These are phyloP conservation scores for Colletotrichum musicola DNA, from an alignment of 2,329 filamentous ascomycete genomes.

Conservation along the genomic window DNA sequence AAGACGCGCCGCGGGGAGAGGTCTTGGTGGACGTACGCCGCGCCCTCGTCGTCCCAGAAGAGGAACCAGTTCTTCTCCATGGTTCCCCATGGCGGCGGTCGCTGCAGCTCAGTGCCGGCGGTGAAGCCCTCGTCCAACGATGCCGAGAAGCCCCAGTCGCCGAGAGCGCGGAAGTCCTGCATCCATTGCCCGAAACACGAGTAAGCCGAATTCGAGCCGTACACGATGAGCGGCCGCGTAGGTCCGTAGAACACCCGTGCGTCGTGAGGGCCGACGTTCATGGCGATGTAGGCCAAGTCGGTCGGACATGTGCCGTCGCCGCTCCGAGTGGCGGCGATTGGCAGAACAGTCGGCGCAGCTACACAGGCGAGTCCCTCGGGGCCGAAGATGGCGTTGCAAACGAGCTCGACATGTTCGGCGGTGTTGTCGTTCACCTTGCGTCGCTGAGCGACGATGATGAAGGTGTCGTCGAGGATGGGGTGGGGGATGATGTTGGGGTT, in stretches of 20 bases:
- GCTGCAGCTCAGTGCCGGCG: constrained; percentile 62
- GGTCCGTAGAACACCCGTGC: constrained; percentile 70
- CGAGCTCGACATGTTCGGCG: constrained; percentile 57
- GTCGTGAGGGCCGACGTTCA: constrained; percentile 68
- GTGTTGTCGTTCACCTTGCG: constrained; percentile 46
- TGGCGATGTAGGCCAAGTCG: constrained; percentile 54
- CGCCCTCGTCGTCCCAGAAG: constrained; percentile 66
- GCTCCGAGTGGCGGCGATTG: constrained; percentile 59
- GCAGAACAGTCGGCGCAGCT: constrained; percentile 54
- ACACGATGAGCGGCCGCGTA: constrained; percentile 61
- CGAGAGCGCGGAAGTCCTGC: constrained; percentile 64
- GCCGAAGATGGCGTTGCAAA: constrained; percentile 63
- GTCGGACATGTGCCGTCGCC: constrained; percentile 56
- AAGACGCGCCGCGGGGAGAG: constrained; percentile 63
- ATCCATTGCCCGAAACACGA: constrained; percentile 71
- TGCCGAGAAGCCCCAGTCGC: constrained; percentile 55
- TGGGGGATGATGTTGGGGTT: constrained; percentile 72
- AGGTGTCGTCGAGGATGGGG: constrained; percentile 59
- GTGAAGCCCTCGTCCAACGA: constrained; percentile 51
- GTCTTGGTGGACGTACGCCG: constrained; percentile 67
- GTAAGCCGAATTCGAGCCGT: constrained; percentile 66
- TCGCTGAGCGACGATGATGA: constrained; percentile 65
- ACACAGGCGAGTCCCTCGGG: constrained; percentile 57
- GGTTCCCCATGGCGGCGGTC: constrained; percentile 56
- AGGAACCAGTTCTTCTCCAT: constrained; percentile 74